Evolutionary conservation across 306 rosid genomes (phyloP).

Genomic region (Potentilla sterilis): DNA sequence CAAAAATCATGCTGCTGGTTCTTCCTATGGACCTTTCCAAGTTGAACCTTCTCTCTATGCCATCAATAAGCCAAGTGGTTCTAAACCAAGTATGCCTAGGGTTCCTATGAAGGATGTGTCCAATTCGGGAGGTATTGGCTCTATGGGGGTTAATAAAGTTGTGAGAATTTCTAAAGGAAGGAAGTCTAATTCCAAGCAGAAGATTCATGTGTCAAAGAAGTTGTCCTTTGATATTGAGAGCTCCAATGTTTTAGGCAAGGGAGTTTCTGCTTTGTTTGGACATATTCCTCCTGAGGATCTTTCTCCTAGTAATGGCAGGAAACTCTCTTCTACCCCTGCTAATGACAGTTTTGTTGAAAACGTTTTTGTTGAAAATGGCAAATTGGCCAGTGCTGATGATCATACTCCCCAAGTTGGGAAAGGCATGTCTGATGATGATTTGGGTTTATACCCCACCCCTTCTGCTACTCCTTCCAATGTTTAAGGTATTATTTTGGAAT

Average conservation of each 20-base stretch:
- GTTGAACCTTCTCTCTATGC: too few species aligned
- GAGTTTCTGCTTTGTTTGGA: neutral
- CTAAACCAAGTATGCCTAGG: neutral
- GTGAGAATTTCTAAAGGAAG: neutral
- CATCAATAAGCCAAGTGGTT: too few species aligned
- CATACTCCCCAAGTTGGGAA: neutral
- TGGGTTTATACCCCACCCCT: neutral
- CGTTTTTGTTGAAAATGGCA: neutral
- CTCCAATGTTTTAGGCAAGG: neutral
- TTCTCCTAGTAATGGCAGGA: neutral
- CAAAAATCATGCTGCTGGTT: too few species aligned
- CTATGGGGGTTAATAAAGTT: neutral
- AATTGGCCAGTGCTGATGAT: too few species aligned
- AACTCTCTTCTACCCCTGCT: neutral
- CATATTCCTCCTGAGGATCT: neutral
- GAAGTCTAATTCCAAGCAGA: neutral
- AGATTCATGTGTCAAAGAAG: neutral
- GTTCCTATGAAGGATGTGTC: neutral
- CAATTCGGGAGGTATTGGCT: too few species aligned
- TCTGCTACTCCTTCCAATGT: neutral
- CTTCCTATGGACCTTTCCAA: too few species aligned
- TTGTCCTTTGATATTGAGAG: neutral
- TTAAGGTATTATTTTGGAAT: neutral
- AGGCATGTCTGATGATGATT: neutral
- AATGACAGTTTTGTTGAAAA: neutral